Base-by-base conservation (phyloP, 2,329 filamentous ascomycete species). In the Furcasterigmium sp. region DNA sequence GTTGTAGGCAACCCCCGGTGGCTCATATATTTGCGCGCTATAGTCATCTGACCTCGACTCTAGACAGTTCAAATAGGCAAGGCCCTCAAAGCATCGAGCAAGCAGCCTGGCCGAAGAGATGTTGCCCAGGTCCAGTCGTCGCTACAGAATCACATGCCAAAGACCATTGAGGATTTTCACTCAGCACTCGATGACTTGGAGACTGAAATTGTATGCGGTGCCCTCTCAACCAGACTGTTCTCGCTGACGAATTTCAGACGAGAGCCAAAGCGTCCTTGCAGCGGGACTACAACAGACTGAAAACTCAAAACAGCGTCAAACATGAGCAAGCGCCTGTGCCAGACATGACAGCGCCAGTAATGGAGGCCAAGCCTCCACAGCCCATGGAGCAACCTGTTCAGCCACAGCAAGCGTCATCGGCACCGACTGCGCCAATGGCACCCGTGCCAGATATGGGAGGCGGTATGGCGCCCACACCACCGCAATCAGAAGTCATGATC, bases 51-150 rank as follows among this genome's bases (percentile, higher is more conserved):
- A 51, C 37, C 10, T 21, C 29, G 10, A 20, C 32, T 23, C 26
- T 30, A 82, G 78, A 70, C 82, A 20, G 66, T 82, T 13, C 73
- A 81, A 56, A 76, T 73, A 2, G 78, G 76, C 14, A 82, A 77
- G 55, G 74, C 76, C 15, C 61, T 82, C 11, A 75, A 67, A 39
- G 62, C 70, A 2, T 70, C 69, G 29, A 62, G 64, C 23, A 71
- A 67, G 50, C 71, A 76, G 10, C 29, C 20, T 49, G 64, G 67
- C 13, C 61, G 67, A 32, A 67, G 62, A 45, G 63, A 63, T 35
- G 46, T 64, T 14, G 53, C 55, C 14, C 59, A 57, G 14, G 51
- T 54, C 13, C 58, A 60, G 25, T 56, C 56, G 48, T 56, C 53
- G 30, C 58, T 53, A 54, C 65, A 66, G 42, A 56, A 61, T 36